These are phyloP conservation scores for Gnomoniopsis smithogilvyi DNA, from an alignment of 2,329 filamentous ascomycete genomes.

Conservation along the genomic window DNA sequence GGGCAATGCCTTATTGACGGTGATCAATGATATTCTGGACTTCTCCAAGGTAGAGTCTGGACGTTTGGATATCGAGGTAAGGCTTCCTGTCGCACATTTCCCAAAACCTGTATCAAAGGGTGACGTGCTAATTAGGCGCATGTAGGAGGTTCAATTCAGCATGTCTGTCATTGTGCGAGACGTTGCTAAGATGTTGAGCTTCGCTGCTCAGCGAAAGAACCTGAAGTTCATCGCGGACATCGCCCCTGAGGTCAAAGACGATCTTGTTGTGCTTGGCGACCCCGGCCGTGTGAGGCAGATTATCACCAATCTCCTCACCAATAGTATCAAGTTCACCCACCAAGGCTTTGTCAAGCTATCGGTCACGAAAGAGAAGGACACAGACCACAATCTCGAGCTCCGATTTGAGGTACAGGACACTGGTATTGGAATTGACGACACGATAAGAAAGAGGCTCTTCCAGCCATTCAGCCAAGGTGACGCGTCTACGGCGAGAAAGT, in stretches of 20 bases:
- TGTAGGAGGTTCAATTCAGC: slow-evolving; percentile 17
- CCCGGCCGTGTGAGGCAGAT: slow-evolving; percentile 59
- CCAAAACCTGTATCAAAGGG: not conserved
- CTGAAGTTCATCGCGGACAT: slow-evolving; percentile 68
- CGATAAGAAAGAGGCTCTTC: slow-evolving; percentile 70
- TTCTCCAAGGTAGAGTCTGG: slow-evolving; percentile 61
- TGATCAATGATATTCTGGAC: slow-evolving; percentile 66
- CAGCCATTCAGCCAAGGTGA: slow-evolving; percentile 81
- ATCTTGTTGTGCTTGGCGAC: slow-evolving; percentile 77
- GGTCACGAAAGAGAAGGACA: slow-evolving; percentile 62
- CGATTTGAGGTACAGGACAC: slow-evolving; percentile 74
- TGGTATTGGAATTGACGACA: slow-evolving; percentile 78
- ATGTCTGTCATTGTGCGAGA: slow-evolving; percentile 53
- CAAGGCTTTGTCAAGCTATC: slow-evolving; percentile 66
- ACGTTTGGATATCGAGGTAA: slow-evolving; percentile 49
- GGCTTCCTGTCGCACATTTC: slow-evolving; percentile 21
- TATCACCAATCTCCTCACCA: slow-evolving; percentile 58
- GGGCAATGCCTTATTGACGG: slow-evolving; percentile 53
- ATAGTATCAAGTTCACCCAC: slow-evolving; percentile 65
- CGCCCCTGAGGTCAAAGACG: slow-evolving; percentile 57
- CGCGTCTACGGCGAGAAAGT: slow-evolving; percentile 73
- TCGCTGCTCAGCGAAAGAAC: slow-evolving; percentile 77
- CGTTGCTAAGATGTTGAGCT: slow-evolving; percentile 83
- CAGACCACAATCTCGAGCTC: slow-evolving; percentile 61
- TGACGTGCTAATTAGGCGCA: not conserved